phyloP scores from a whole-genome alignment of 192 early-diverging fungal species.

The Coemansia sp. region DNA sequence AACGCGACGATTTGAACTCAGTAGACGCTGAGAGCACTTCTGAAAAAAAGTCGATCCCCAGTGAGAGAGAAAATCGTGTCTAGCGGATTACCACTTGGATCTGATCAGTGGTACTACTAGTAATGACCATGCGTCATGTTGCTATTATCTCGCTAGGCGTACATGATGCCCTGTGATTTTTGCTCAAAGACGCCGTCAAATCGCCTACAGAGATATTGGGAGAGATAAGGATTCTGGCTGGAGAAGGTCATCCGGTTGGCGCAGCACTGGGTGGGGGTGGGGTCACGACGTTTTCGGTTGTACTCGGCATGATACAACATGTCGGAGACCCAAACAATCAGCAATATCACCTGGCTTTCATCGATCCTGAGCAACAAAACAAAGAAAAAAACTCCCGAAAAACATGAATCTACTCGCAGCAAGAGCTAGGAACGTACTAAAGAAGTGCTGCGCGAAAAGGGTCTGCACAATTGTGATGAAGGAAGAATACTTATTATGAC shows the following conservation, averaged over 20 bases:
- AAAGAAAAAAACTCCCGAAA: constrained; percentile 67
- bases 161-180: constrained; percentile 25
- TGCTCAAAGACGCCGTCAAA: constrained; percentile 17
- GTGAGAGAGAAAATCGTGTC: background rate
- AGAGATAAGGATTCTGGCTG: constrained; percentile 71
- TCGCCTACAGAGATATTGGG: constrained; percentile 55
- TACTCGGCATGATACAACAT: constrained; percentile 70
- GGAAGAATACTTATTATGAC: no score
- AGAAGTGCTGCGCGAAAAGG: constrained; percentile 62
- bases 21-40: background rate
- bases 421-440: constrained; percentile 71
- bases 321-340: constrained; percentile 64
- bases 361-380: constrained; percentile 77
- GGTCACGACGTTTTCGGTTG: constrained; percentile 66
- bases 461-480: constrained; percentile 48
- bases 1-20: background rate
- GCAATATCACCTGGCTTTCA: constrained; percentile 58
- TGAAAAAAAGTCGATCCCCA: background rate
- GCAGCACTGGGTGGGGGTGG: constrained; percentile 78
- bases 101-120: background rate
- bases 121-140: no score
- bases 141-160: constrained; percentile 73
- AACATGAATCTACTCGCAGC: constrained; percentile 71
- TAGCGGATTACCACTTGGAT: background rate
- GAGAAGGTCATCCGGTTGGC: constrained; percentile 74